phyloP scores from a whole-genome alignment of 345 rosid species.

The Citrus reticulata region DNA sequence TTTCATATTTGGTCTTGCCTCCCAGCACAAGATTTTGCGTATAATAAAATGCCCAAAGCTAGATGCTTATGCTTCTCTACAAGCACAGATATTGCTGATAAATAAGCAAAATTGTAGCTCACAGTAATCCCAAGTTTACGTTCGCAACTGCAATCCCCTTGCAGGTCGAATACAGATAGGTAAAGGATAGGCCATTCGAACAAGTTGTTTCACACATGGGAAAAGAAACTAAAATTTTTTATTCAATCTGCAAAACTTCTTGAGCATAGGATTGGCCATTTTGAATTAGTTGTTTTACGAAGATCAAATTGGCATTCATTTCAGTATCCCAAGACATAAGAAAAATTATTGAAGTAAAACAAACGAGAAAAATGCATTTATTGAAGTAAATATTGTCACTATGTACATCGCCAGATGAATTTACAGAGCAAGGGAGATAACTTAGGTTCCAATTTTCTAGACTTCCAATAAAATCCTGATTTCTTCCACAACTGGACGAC shows the following conservation, averaged over 20 bases:
- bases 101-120: background rate
- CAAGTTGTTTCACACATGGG: background rate
- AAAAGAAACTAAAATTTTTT: too few species aligned
- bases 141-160: background rate
- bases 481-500: background rate
- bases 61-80: background rate
- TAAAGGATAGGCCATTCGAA: background rate
- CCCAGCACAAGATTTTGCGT: background rate
- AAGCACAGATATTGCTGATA: background rate
- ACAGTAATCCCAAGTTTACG: background rate
- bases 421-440: background rate
- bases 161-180: background rate
- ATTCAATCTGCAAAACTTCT: too few species aligned
- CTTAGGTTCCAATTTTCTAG: background rate
- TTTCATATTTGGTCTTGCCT: background rate
- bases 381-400: background rate
- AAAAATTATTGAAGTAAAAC: background rate
- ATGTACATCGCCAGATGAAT: constrained; percentile 13
- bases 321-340: background rate
- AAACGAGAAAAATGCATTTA: background rate
- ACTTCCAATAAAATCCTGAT: background rate
- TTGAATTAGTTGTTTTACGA: too few species aligned
- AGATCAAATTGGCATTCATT: background rate
- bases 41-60: background rate
- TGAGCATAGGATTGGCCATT: too few species aligned